A percentile compares a stretch with the other conserved stretches of the same genome.
phyloP scores from a whole-genome alignment of 208 protist species.

The Endotrypanum monterogeii region DNA sequence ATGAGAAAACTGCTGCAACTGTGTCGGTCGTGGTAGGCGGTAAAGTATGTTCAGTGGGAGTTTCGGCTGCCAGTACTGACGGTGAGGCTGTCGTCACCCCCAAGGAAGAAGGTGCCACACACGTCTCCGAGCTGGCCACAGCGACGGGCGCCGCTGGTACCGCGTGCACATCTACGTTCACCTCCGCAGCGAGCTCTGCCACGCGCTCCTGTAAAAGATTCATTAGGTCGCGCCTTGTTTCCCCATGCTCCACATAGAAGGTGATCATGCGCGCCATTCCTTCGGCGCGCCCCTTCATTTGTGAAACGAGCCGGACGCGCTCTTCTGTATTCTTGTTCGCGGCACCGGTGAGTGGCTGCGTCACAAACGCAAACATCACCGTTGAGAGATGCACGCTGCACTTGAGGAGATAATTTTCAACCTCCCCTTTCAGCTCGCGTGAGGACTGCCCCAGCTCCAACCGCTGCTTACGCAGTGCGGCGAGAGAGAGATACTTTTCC shows the following conservation, averaged over 20 bases:
- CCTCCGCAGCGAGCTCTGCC: constrained; percentile 34
- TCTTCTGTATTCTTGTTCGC: constrained; percentile 42
- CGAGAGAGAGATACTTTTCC: constrained; percentile 72
- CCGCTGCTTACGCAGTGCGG: constrained; percentile 59
- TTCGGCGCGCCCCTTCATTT: constrained; percentile 34
- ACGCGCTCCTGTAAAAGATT: constrained; percentile 29
- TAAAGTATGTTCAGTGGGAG: background rate
- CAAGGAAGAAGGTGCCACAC: background rate
- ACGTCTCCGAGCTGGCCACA: background rate
- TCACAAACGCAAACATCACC: constrained; percentile 49
- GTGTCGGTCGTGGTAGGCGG: background rate
- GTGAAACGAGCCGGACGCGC: constrained; percentile 25
- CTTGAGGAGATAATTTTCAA: constrained; percentile 71
- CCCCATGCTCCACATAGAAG: constrained; percentile 29
- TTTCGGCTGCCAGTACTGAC: background rate
- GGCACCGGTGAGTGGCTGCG: constrained; percentile 52
- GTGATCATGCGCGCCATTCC: constrained; percentile 31
- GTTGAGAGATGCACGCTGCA: constrained; percentile 62
- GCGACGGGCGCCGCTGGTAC: constrained; percentile 14
- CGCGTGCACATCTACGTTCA: constrained; percentile 25
- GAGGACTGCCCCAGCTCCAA: constrained; percentile 81
- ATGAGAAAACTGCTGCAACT: background rate
- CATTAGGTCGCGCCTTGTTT: constrained; percentile 35
- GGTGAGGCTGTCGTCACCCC: background rate
- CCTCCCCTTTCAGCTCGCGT: constrained; percentile 82